Evolutionary conservation across 2,329 filamentous ascomycete genomes (phyloP), one percentile per base, ranked within the genome.

Genomic region (Cordyceps sp.): DNA sequence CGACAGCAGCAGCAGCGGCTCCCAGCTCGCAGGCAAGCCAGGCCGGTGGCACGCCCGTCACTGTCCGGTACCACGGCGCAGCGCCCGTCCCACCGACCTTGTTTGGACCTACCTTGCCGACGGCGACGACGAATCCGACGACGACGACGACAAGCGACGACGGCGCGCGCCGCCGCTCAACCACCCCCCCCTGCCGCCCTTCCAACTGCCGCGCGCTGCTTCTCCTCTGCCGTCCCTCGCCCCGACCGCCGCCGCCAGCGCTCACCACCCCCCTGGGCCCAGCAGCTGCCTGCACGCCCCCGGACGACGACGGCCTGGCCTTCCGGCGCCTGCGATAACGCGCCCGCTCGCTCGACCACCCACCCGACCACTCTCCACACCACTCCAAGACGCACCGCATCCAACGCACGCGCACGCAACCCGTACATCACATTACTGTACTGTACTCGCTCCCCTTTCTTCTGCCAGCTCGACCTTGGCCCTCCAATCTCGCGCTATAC

Each of bases 261-360:
- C 16, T 17, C 20, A 13, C 9, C 8, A 38, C 3, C 17, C 15
- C 12, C 16, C 9, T 28, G 5, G 14, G 15, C 15, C n/a, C 26
- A 10, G 9, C 16, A 10, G 9, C 9, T 18, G 16, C 13, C 14
- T 19, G 35, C 18, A 16, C 32, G 30, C 37, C 29, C 37, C 37
- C 36, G 21, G 32, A 34, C 29, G 29, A n/a, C 25, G 30, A 30
- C 38, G 41, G 41, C 37, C 40, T 40, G 37, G 36, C 38, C 30
- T 32, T 36, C 31, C 37, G 35, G 40, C n/a, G 14, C 30, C 23
- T 32, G 17, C 30, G 30, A 32, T 32, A 32, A 36, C 35, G 36
- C 34, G 34, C 22, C 16, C 26, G 19, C 19, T 27, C 17, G 22
- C 12, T 17, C 22, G 20, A 28, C 26, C 25, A 29, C 25, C 15